These are phyloP conservation scores for Aspergillus terreus DNA, from an alignment of 2,329 filamentous ascomycete species.

Conservation along the genomic window DNA sequence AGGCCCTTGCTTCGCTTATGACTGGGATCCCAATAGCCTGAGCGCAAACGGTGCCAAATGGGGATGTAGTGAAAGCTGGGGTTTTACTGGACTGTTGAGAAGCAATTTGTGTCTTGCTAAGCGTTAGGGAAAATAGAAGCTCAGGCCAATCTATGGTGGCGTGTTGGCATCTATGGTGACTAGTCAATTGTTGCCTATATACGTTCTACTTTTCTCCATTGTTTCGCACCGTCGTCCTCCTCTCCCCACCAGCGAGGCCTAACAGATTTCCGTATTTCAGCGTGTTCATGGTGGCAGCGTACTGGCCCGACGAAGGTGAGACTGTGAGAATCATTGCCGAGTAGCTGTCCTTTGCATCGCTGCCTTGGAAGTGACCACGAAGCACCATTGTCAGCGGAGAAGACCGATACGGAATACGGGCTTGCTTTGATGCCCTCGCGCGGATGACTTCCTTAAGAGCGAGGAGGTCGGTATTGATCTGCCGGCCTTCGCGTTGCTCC, in stretches of 20 bases:
- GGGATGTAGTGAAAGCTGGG: too few species aligned
- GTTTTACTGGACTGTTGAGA: too few species aligned
- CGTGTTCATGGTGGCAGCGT: conserved; percentile 41
- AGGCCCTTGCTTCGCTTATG: conserved; percentile 16
- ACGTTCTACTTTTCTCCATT: too few species aligned
- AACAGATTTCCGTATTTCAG: conserved; percentile 44
- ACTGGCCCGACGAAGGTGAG: conserved; percentile 35
- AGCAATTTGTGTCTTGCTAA: too few species aligned
- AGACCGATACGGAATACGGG: conserved; percentile 40
- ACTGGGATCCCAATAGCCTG: conserved; percentile 21
- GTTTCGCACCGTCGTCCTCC: not conserved
- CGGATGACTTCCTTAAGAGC: conserved; percentile 48
- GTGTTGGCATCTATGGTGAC: too few species aligned
- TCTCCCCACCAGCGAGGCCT: conserved; percentile 21
- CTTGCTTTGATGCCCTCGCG: conserved; percentile 31
- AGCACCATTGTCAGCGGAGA: conserved; percentile 45
- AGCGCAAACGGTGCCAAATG: not conserved
- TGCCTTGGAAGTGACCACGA: conserved; percentile 34
- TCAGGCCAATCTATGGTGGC: too few species aligned
- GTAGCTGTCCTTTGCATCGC: conserved; percentile 14
- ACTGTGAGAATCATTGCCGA: conserved; percentile 41
- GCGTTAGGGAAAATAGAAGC: too few species aligned
- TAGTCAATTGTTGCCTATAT: too few species aligned
- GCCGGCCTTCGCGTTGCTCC: conserved; percentile 39
- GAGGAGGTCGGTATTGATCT: conserved; percentile 47